Evolutionary conservation across 2,329 filamentous ascomycete genomes (phyloP), one percentile per base, ranked within the genome.

Genomic region (Knoxdaviesia proteae): DNA sequence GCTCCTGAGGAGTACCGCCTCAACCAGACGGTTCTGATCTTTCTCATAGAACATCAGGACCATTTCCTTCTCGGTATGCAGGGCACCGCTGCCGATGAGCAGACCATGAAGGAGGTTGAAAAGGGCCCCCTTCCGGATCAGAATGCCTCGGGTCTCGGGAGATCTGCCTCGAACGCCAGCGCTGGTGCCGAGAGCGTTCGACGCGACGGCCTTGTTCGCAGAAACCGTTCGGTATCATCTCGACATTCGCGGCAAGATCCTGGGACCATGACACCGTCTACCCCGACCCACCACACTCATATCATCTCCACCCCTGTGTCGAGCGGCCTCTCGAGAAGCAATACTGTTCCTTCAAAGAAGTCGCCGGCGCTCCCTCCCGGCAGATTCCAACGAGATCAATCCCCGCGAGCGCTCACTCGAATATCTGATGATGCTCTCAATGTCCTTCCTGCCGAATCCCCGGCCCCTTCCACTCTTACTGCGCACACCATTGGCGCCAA

Each of bases 51-150:
- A 56, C 94, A 98, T 53, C 90, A 98, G 58, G 90, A 98, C 54
- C 84, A 94, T 59, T 98, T 98, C 66, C 65, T 98, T 49, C 92
- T 98, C 49, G 90, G 90, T 44, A 98, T 98, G 90, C 84, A 86
- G 55, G 90, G 90, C 38, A 94, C 87, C n/a, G 87, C 77, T n/a
- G 83, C 87, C n/a, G 87, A 94, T 55, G 84, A 92, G 55, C 77
- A 71, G 54, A 78, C 73, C 1, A 69, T 71, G 50, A 64, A 71
- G 51, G 49, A 47, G 7, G 33, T 46, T 36, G 42, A 44, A 5
- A 33, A 33, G 11, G 20, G 20, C n/a, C 20, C n/a, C 33, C 7
- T 11, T 41, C 4, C 40, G 5, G n/a, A 34, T 6, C 39, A 41
- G 20, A 52, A 49, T 10, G 49, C 59, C 57, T 46, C 66, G 58